These are phyloP conservation scores for Mycocalia duriaeana DNA, from an alignment of 1,284 basidiomycete species.

Conservation along the genomic window DNA sequence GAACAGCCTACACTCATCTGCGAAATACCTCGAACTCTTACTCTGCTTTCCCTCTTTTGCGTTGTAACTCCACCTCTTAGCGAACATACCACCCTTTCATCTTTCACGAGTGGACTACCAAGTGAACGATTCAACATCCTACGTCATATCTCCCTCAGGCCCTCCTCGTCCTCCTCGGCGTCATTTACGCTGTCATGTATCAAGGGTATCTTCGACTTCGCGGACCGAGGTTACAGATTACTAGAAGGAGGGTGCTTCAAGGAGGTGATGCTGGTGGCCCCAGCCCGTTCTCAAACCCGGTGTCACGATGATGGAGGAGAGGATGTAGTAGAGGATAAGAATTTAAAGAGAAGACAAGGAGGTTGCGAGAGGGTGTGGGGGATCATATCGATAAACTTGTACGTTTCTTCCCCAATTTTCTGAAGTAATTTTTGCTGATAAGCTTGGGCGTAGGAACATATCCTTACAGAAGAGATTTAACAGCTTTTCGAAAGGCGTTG, in stretches of 20 bases:
- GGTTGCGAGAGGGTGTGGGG: slow-evolving; percentile 60
- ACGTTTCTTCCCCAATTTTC: slow-evolving; percentile 17
- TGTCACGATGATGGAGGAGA: slow-evolving; percentile 6
- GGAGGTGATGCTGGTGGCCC: no score
- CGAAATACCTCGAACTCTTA: slow-evolving; percentile 63
- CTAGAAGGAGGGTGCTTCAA: no score
- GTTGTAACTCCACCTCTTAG: slow-evolving; percentile 37
- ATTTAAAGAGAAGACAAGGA: slow-evolving; percentile 55
- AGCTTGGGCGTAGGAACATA: slow-evolving; percentile 48
- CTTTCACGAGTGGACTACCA: slow-evolving; percentile 28
- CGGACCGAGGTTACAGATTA: slow-evolving; percentile 56
- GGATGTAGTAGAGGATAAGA: slow-evolving; percentile 32
- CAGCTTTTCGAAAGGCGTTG: slow-evolving; percentile 37
- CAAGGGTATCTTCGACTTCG: slow-evolving; percentile 56
- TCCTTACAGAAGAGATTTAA: slow-evolving; percentile 27
- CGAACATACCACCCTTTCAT: slow-evolving; percentile 43
- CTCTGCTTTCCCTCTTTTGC: slow-evolving; percentile 51
- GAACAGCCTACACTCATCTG: slow-evolving; percentile 48
- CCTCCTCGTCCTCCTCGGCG: slow-evolving; percentile 21
- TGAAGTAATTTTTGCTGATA: no score
- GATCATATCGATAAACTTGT: slow-evolving; percentile 59
- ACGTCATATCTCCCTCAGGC: slow-evolving; percentile 53
- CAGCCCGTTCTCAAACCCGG: background rate
- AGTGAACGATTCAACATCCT: slow-evolving; percentile 42
- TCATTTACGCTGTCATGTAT: slow-evolving; percentile 29